Conservation (phyloP, 495 filamentous ascomycete genomes). For the Hypoxylon trugodes region DNA sequence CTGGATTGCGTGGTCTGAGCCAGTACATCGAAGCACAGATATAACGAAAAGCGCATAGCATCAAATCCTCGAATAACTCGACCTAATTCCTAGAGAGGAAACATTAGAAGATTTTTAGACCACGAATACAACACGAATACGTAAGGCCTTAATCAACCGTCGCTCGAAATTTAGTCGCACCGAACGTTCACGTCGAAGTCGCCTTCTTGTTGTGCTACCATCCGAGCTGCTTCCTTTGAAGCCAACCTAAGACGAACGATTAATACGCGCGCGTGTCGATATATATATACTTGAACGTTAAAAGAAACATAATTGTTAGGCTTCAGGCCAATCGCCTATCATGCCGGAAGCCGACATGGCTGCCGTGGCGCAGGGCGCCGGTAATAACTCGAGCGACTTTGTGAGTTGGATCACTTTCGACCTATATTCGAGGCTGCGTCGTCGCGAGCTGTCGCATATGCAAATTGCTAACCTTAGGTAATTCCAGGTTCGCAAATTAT, state of each 20-base stretch:
- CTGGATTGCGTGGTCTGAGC: conserved; percentile 35
- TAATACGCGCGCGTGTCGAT: conserved; percentile 31
- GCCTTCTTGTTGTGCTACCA: conserved; percentile 22
- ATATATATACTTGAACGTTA: conserved; percentile 20
- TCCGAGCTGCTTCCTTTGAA: conserved; percentile 14
- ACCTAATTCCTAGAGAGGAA: conserved; percentile 29
- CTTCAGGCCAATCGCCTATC: conserved; percentile 39
- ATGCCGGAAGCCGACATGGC: conserved; percentile 55
- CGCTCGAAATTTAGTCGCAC: conserved; percentile 32
- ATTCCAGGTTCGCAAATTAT: conserved; percentile 91
- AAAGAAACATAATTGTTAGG: conserved; percentile 5
- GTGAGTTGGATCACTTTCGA: conserved; percentile 45
- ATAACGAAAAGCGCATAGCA: conserved; percentile 29
- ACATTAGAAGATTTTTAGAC: conserved; percentile 21
- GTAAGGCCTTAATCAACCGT: conserved; percentile 32
- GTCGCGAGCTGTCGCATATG: conserved; percentile 33
- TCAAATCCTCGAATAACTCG: conserved; percentile 22
- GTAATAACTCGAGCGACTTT: conserved; percentile 60
- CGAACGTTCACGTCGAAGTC: conserved; percentile 13
- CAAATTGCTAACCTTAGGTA: conserved; percentile 21
- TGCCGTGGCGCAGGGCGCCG: conserved; percentile 51
- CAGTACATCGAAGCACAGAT: conserved; percentile 29
- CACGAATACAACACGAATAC: conserved; percentile 35
- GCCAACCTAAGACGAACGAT: conserved; percentile 13
- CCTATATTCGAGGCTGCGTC: conserved; percentile 19